phyloP scores from a whole-genome alignment of 2,329 filamentous ascomycete genomes.

The Zymoseptoria ardabiliae region DNA sequence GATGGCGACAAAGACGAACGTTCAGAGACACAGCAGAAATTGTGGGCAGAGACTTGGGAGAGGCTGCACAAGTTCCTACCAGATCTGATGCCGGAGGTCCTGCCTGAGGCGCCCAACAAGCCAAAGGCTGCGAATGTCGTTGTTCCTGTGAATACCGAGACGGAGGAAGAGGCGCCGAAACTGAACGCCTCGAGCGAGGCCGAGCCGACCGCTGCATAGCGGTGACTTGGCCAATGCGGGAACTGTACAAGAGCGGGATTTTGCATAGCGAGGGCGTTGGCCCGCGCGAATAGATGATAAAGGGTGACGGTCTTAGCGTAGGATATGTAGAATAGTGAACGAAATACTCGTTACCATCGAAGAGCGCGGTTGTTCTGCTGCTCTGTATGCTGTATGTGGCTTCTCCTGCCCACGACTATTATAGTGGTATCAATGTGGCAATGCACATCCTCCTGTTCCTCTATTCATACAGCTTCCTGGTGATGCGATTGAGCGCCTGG shows the following conservation, averaged over 20 bases:
- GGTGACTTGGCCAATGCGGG: not conserved
- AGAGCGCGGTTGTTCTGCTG: not conserved
- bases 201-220: not conserved
- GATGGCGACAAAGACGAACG: conserved; percentile 33
- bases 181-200: not conserved
- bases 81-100: conserved; percentile 51
- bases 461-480: not conserved
- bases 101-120: conserved; percentile 40
- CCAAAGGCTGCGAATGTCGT: not conserved
- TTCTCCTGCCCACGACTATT: not conserved
- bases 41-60: conserved; percentile 57
- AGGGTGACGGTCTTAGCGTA: not conserved
- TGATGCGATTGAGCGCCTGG: not conserved
- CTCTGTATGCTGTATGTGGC: not conserved
- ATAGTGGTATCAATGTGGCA: not conserved
- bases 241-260: not conserved
- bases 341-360: not conserved
- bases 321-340: not conserved
- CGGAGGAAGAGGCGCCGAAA: not conserved
- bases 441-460: not conserved
- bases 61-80: conserved; percentile 55
- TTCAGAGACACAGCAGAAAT: conserved; percentile 41
- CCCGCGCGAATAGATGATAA: not conserved
- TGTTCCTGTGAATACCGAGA: not conserved
- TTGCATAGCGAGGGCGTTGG: not conserved